Base-by-base conservation (phyloP, 2,329 filamentous ascomycete species). In the Fusarium sp. region DNA sequence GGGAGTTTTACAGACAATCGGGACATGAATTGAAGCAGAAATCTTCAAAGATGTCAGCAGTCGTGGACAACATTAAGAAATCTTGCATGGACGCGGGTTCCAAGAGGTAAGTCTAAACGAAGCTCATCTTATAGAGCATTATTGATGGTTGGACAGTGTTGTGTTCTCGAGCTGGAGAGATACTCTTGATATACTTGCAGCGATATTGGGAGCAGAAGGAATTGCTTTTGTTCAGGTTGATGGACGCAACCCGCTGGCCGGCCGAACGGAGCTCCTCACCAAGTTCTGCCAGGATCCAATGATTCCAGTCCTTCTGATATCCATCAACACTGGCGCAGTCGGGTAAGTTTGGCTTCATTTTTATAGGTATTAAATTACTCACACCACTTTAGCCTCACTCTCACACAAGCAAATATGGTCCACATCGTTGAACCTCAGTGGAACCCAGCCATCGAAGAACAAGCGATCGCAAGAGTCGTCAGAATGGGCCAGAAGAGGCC, bases 1-100 rank as follows among this genome's bases (percentile, higher is more conserved):
- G 9, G 1, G 18, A 13, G 0, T 1, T 3, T 1, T 10, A 6
- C 0, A 1, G 10, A 5, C 20, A 3, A 0, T 20, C 42, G 1
- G 15, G 16, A 4, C 16, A 2, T 12, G 33, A 18, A 1, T 1
- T 57, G 5, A 16, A 24, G 14, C 33, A 36, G 0, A 26, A 68
- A 11, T 69, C 66, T 0, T 70, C 66, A 0, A 70, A 70, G 4
- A 42, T 69, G 9, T 35, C 53, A 24, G 53, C 65, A 3, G 65
- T 70, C 1, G 12, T 69, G 0, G 20, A 70, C 0, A 70, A 64
- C 1, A 65, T 70, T 20, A 58, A 48, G 12, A 2, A 1, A 7
- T 58, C 39, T 1, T 53, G 26, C 4, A 6, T 48, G 5, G 16
- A 16, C 1, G 2, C 2, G 0, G 0, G 10, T 0, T 64, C 58